Base-by-base conservation (phyloP, 176 grass and related monocot genomes). In the Bothriochloa decipiens region DNA sequence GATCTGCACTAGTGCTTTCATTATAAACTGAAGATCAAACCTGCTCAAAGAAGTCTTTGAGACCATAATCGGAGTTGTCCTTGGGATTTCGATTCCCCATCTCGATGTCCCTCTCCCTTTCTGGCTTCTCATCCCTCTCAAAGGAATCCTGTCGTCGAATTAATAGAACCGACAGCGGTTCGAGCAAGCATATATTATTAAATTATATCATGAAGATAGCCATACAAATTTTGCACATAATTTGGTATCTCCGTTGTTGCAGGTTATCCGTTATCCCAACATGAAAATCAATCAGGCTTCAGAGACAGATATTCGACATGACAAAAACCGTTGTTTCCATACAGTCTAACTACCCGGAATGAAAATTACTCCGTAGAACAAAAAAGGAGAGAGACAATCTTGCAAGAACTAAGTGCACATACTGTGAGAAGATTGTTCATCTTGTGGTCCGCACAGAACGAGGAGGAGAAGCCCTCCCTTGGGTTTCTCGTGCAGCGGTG, bases 401-500 rank as follows among this genome's bases (percentile, higher is more conserved):
- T 11, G 40, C 9, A 45, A 33, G 55, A 16, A 70, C 33, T 60
- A 18, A 50, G 1, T 50, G 71, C 60, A 40, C 74, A 83, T 91
- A 94, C 92, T 77, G 80, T 87, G 27, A 94, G 83, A 84, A 94
- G 86, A 76, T 91, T 86, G 72, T 91, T 91, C 92, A 94, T 91
- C 64, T 53, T 77, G 75, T 57, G 40, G 42, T 76, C 16, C 7
- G 5, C 10, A 7, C 47, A 40, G 47, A 14, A 75, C 18, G 65
- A 33, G 52, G 53, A 46, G 26, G 65, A 25, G 52, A 16, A 27
- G 12, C 12, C 65, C 20, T 52, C 45, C 13, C 47, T 18, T 52
- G 20, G 18, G 43, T 37, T 69, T 67, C 20, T 55, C 45, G 58
- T 60, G 57, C 22, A 60, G 57, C 20, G 0, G 11, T 8, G 27